Evolutionary conservation across 2,329 filamentous ascomycete genomes (phyloP).

Genomic region (Fonsecaea monophora): DNA sequence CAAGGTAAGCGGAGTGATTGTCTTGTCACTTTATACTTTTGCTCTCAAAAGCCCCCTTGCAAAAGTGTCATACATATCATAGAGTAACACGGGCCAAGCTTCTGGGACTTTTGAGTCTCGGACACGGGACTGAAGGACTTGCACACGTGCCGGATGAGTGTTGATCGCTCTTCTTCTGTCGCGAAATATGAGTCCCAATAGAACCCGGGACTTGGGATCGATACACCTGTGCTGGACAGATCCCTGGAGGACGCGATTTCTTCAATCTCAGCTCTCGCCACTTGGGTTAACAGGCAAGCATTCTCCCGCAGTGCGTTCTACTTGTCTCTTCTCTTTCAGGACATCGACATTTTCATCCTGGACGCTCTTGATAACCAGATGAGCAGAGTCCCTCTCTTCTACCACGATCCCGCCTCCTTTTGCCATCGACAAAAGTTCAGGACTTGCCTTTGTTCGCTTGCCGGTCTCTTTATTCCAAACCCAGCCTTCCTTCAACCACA

Average conservation of each 20-base stretch:
- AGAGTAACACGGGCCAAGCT: not conserved
- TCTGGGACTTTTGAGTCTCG: not conserved
- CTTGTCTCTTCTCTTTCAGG: conserved; percentile 22
- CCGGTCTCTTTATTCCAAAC: conserved; percentile 79
- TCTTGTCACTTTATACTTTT: not conserved
- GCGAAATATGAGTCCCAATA: not conserved
- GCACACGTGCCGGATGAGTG: not conserved
- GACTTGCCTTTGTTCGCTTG: conserved; percentile 49
- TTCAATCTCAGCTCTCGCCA: not conserved
- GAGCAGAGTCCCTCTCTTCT: conserved; percentile 47
- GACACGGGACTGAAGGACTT: not conserved
- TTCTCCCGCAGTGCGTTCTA: conserved; percentile 36
- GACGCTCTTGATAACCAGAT: conserved; percentile 32
- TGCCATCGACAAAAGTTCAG: conserved; percentile 49
- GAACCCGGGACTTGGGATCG: not conserved
- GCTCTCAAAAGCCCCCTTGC: not conserved
- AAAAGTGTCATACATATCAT: not conserved
- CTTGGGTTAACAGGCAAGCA: conserved; percentile 28
- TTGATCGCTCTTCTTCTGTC: not conserved
- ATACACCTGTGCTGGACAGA: not conserved
- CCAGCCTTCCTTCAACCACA: conserved; percentile 88
- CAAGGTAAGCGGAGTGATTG: not conserved
- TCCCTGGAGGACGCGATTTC: not conserved
- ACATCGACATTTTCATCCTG: conserved; percentile 18
- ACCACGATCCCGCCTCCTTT: conserved; percentile 50